Evolutionary conservation across 345 rosid genomes (phyloP).

Genomic region (Eucalyptus sp.): DNA sequence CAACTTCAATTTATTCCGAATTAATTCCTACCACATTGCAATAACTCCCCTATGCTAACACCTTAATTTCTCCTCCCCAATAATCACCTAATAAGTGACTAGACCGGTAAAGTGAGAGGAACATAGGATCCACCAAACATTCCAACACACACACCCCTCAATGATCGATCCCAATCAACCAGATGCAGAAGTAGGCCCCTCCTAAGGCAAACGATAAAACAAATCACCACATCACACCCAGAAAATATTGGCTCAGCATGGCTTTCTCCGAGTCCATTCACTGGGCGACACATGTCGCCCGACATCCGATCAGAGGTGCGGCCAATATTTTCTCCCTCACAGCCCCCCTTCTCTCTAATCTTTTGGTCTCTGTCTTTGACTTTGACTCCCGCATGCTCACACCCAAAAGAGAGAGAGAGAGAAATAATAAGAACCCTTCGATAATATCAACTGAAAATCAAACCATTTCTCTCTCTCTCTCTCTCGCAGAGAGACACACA

Average conservation of each 20-base stretch:
- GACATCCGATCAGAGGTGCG: too few species aligned
- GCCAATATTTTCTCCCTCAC: too few species aligned
- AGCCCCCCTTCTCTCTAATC: background rate
- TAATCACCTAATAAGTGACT: background rate
- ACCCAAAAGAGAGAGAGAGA: background rate
- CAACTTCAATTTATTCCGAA: accelerated
- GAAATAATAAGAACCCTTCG: background rate
- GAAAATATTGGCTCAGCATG: too few species aligned
- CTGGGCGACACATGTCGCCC: too few species aligned
- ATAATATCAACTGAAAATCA: background rate
- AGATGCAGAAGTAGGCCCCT: background rate
- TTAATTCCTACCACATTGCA: background rate
- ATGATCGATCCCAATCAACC: background rate
- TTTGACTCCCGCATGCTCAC: background rate
- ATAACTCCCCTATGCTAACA: background rate
- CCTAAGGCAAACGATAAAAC: background rate
- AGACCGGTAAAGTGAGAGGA: background rate
- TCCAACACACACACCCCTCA: background rate
- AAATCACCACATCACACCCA: background rate
- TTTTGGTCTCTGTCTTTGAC: background rate
- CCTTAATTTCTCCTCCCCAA: background rate
- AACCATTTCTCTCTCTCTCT: background rate
- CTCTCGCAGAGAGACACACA: background rate
- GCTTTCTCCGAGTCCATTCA: too few species aligned
- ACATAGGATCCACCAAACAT: background rate